Evolutionary conservation across 2,329 filamentous ascomycete species (phyloP), one percentile per base, ranked within the genome.

Genomic region (Alternaria ethzedia): DNA sequence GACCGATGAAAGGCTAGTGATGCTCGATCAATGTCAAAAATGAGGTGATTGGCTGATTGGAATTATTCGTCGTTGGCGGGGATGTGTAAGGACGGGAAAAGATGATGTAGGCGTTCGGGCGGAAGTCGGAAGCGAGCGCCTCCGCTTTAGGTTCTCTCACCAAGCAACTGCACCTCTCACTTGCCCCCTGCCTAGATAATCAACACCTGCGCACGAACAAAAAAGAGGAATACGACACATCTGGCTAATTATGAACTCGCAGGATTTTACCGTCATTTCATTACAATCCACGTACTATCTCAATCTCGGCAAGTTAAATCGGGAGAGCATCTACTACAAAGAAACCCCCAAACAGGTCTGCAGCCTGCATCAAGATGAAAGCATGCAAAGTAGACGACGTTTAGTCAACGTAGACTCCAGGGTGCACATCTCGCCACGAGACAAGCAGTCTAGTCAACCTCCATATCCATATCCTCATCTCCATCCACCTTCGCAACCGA

Each of bases 111-210:
- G 30, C 30, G 25, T 44, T 57, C 43, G 62, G 59, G 64, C 50
- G 59, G 67, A 61, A 67, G 28, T 51, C 59, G 51, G 65, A 59
- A 50, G 64, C 64, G 61, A 66, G 46, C 50, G 68, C 58, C 68
- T 55, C 51, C 61, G 59, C 30, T 64, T 51, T 36, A 50, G 25
- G 25, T 32, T 47, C 57, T 25, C 30, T 20, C 49, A 36, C 20
- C 49, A 52, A 41, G 28, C 13, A 23, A 52, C 20, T 20, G 20
- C 21, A 20, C 12, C 28, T 23, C 49, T 36, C 20, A 52, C 28
- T 32, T 51, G 17, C 28, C 28, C 28, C 12, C n/a, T 51, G 28
- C 49, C 28, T 51, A 17, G 20, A 51, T 17, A 15, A n/a, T 12
- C 4, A n/a, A 21, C 26, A n/a, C 21, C 36, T 17, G 15, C 15